Conservation (phyloP, 1,284 basidiomycete genomes). For the Ceratobasidium sp. region DNA sequence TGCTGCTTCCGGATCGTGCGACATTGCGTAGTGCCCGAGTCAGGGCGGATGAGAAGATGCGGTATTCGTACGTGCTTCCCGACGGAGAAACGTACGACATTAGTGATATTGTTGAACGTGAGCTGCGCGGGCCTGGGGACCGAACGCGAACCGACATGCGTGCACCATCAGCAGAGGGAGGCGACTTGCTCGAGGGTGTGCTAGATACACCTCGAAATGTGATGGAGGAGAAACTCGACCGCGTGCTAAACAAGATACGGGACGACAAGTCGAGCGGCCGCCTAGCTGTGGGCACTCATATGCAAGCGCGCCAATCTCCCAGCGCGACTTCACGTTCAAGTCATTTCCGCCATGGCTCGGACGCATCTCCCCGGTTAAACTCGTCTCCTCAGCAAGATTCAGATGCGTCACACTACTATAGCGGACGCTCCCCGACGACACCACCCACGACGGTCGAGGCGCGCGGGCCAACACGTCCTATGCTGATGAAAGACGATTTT, state of each 20-base stretch:
- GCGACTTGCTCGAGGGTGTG: conserved; percentile 70
- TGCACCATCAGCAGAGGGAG: conserved; percentile 51
- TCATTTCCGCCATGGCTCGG: conserved; percentile 42
- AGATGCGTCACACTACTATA: conserved; percentile 40
- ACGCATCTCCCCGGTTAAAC: conserved; percentile 53
- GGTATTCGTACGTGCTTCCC: conserved; percentile 90
- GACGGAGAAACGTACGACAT: conserved; percentile 91
- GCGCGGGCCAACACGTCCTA: conserved; percentile 22
- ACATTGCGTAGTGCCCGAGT: conserved; percentile 82
- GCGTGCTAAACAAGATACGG: conserved; percentile 81
- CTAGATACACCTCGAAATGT: conserved; percentile 66
- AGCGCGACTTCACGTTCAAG: conserved; percentile 34
- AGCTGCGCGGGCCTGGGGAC: conserved; percentile 72
- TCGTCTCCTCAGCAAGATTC: conserved; percentile 41
- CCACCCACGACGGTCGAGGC: conserved; percentile 50
- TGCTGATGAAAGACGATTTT: conserved; percentile 79
- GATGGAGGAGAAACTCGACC: conserved; percentile 77
- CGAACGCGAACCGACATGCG: neutral
- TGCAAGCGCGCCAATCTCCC: conserved; percentile 31
- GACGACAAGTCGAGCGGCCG: conserved; percentile 51
- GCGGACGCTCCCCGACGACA: conserved; percentile 56
- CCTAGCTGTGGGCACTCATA: conserved; percentile 41
- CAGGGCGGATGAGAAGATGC: conserved; percentile 74
- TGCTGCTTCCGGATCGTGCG: conserved; percentile 82
- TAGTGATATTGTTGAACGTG: conserved; percentile 89